Evolutionary conservation across 2,329 filamentous ascomycete species (phyloP), one percentile per base, ranked within the genome.

Genomic region (Scedosporium boydii): DNA sequence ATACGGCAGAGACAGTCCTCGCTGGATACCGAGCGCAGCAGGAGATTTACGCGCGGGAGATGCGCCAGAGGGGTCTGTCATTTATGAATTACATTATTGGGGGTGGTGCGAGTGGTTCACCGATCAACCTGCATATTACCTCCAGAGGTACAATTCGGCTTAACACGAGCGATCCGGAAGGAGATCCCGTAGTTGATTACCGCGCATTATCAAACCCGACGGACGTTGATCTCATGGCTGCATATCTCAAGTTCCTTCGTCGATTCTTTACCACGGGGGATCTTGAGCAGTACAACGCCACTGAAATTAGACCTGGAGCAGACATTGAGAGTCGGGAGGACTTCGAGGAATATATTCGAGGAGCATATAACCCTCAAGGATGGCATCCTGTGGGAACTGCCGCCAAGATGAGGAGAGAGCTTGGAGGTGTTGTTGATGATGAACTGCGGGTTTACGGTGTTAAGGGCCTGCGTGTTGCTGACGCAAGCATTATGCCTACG

Each of bases 371-470:
- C 27, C 59, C 59, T 14, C 59, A 60, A 27, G 59, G 59, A 12
- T 60, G 59, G 59, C 59, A 60, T 34, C 59, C 59, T 1, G 27
- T 60, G 4, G 66, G 67, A 12, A 68, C 67, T 42, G 65, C 64
- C 6, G 66, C 66, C 61, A 80, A 82, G 73, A 69, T 79, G 60
- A 75, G 73, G 7, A 70, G 70, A 5, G 71, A 72, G 3, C 69
- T 76, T 1, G 79, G 78, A 3, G 79, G 78, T 23, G 68, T 71
- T 21, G 70, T 71, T 1, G 68, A 70, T 48, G 66, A 68, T 34
- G 58, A 67, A 34, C 61, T 70, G 60, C 62, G 65, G 4, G 69
- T 71, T 1, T 68, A 70, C 34, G 69, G 68, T 1, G 67, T 69
- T 42, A 59, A 60, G 38, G 59, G 66, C 2, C 59, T 71, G 3